Percentiles rank a stretch among this genome's conserved stretches.
phyloP scores from a whole-genome alignment of 805 yeast genomes.

The Candida schatavii region DNA sequence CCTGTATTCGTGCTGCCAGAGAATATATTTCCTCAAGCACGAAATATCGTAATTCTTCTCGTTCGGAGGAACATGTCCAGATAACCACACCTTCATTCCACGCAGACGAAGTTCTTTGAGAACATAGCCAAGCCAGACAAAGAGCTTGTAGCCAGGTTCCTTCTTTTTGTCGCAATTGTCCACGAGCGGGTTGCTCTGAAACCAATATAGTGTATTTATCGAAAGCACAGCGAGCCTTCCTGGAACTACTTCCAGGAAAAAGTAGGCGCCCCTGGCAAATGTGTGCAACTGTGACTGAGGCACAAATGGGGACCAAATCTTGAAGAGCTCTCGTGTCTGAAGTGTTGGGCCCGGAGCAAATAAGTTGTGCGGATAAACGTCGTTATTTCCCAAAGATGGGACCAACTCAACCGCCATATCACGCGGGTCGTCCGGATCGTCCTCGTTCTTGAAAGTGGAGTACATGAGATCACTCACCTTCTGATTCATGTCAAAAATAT shows the following conservation, averaged over 20 bases:
- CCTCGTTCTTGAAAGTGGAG: conserved; percentile 47
- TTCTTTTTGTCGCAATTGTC: conserved; percentile 71
- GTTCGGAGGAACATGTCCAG: conserved; percentile 88
- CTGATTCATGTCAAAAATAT: conserved; percentile 69
- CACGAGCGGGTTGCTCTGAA: conserved; percentile 74
- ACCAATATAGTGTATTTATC: conserved; percentile 73
- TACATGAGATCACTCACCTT: conserved; percentile 52
- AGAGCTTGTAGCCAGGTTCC: conserved; percentile 77
- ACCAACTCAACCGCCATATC: conserved; percentile 47
- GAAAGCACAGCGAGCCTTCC: conserved; percentile 73
- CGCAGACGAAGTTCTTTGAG: conserved; percentile 70
- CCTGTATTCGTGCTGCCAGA: conserved; percentile 82
- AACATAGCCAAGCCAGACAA: conserved; percentile 75
- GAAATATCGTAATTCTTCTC: conserved; percentile 71
- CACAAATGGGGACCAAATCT: conserved; percentile 69
- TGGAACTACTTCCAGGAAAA: conserved; percentile 75
- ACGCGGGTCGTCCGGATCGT: conserved; percentile 42
- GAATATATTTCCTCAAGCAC: conserved; percentile 70
- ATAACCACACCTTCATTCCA: conserved; percentile 80
- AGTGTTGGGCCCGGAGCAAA: conserved; percentile 87
- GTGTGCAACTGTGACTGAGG: conserved; percentile 77
- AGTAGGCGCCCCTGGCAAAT: conserved; percentile 74
- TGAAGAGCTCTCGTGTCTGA: conserved; percentile 74
- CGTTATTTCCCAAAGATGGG: conserved; percentile 83
- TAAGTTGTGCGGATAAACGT: conserved; percentile 84